A percentile compares a stretch with the other conserved stretches of the same genome.
These are phyloP conservation scores for Harringtonia aguacate DNA, from an alignment of 2,329 filamentous ascomycete species.

Conservation along the genomic window DNA sequence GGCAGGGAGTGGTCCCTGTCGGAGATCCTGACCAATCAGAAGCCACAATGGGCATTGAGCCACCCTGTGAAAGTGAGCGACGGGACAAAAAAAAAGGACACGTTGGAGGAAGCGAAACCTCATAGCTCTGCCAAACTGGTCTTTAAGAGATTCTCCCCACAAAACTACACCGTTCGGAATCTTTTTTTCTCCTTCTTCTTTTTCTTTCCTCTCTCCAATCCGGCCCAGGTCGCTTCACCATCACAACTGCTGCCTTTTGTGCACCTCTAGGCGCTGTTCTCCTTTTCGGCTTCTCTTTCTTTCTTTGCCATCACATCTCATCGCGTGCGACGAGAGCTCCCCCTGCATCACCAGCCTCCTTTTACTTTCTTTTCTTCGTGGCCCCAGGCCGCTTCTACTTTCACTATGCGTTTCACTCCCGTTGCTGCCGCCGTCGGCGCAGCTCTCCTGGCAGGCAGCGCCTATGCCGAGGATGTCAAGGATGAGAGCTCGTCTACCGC, in stretches of 20 bases:
- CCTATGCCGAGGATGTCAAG: constrained; percentile 54
- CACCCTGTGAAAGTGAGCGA: constrained; percentile 1
- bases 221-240: constrained; percentile 8
- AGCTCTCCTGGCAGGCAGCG: constrained; percentile 59
- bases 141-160: constrained; percentile 6
- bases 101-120: constrained; percentile 11
- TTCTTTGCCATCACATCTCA: neutral
- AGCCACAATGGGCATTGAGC: constrained; percentile 3
- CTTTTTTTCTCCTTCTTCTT: neutral
- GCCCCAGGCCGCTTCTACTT: neutral
- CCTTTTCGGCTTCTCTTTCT: neutral
- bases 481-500: constrained; percentile 33
- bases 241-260: neutral
- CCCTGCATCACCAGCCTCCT: too few species aligned
- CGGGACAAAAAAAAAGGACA: constrained; percentile 13
- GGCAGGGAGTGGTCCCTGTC: neutral
- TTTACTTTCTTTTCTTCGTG: neutral
- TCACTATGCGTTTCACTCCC: constrained; percentile 73
- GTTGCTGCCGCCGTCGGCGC: constrained; percentile 67
- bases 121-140: constrained; percentile 6
- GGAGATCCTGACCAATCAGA: constrained; percentile 2
- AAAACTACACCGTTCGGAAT: neutral
- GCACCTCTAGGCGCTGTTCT: neutral
- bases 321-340: too few species aligned
- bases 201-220: constrained; percentile 1